Evolutionary conservation across 192 early-diverging fungal genomes (phyloP).

Genomic region (Pecoramyces ruminantium): DNA sequence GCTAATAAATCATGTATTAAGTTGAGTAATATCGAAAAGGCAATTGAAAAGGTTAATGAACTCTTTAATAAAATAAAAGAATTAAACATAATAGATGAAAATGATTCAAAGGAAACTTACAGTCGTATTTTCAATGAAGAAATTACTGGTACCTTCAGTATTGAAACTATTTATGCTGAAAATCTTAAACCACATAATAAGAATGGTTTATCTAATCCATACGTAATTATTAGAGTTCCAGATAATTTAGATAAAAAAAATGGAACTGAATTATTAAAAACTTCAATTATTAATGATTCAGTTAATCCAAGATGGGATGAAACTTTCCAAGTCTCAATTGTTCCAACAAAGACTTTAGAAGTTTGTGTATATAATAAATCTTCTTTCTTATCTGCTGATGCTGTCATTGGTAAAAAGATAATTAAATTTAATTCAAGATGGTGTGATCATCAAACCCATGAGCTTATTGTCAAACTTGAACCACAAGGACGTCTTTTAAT

Average conservation of each 20-base stretch:
- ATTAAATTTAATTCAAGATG: slow-evolving; percentile 22
- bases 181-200: slow-evolving; percentile 32
- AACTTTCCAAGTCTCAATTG: slow-evolving; percentile 47
- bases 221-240: slow-evolving; percentile 26
- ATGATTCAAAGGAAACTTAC: neutral
- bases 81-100: slow-evolving; percentile 1
- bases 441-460: slow-evolving; percentile 40
- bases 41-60: slow-evolving; percentile 25
- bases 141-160: slow-evolving; percentile 5
- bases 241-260: too few relatives aligned
- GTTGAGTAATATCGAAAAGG: slow-evolving; percentile 33
- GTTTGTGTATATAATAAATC: slow-evolving; percentile 23
- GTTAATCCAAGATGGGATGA: slow-evolving; percentile 69
- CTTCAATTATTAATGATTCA: slow-evolving; percentile 36
- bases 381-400: slow-evolving; percentile 21
- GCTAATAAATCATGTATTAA: slow-evolving; percentile 27
- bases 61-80: slow-evolving; percentile 28
- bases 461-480: slow-evolving; percentile 48
- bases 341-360: slow-evolving; percentile 24
- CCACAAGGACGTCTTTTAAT: slow-evolving; percentile 47
- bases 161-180: slow-evolving; percentile 25
- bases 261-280: slow-evolving; percentile 21
- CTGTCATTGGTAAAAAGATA: slow-evolving; percentile 26
- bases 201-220: slow-evolving; percentile 30
- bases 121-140: neutral